These are phyloP conservation scores for Plasmodium billcollinsi DNA, from an alignment of 169 alveolate species.

Conservation along the genomic window DNA sequence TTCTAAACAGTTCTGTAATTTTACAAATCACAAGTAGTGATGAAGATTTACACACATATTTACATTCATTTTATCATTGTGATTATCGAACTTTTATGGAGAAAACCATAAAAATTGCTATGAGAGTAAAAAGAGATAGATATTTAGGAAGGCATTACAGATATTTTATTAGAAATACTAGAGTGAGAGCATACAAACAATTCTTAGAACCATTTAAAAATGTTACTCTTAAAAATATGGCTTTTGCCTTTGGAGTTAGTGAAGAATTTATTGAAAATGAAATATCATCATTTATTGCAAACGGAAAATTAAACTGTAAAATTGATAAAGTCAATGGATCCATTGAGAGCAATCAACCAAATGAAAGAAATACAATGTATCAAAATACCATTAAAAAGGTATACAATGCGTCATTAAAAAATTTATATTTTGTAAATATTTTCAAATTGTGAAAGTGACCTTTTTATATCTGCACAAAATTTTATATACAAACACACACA, in stretches of 20 bases:
- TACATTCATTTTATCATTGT: slow-evolving; percentile 91
- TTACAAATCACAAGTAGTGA: slow-evolving; percentile 93
- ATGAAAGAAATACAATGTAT: slow-evolving; percentile 91
- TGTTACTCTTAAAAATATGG: slow-evolving; percentile 96
- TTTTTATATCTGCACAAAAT: too few relatives aligned
- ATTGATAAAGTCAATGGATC: slow-evolving; percentile 96
- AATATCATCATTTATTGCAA: slow-evolving; percentile 92
- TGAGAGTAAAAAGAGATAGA: slow-evolving; percentile 87
- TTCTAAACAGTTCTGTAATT: slow-evolving; percentile 92
- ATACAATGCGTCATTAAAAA: background rate
- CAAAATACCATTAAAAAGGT: slow-evolving; percentile 89
- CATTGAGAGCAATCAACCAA: slow-evolving; percentile 93
- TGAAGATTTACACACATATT: slow-evolving; percentile 88
- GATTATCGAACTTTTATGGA: slow-evolving; percentile 92
- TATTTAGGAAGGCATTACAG: slow-evolving; percentile 90
- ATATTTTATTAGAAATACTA: slow-evolving; percentile 93
- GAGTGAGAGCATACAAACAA: slow-evolving; percentile 95
- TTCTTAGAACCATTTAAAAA: slow-evolving; percentile 95
- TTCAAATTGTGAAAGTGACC: background rate
- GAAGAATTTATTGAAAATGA: slow-evolving; percentile 94
- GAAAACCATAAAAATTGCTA: slow-evolving; percentile 85
- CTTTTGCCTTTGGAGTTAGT: slow-evolving; percentile 95
- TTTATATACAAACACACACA: too few relatives aligned
- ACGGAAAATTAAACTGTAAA: slow-evolving; percentile 94
- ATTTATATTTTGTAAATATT: background rate